Evolutionary conservation across 805 yeast genomes (phyloP).

Genomic region (Starmera dryadoides): DNA sequence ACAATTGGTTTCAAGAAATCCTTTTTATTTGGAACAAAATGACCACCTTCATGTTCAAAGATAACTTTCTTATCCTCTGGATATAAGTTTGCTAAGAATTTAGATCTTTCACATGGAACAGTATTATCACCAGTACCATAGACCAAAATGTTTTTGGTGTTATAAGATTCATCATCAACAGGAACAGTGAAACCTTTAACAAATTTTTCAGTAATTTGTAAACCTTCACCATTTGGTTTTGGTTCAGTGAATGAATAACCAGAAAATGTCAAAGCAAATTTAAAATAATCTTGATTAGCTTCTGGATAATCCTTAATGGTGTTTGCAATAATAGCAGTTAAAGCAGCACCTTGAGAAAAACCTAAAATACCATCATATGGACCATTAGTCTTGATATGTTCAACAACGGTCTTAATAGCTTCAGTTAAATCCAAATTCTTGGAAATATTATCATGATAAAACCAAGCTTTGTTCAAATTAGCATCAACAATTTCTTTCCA

Average conservation of each 20-base stretch:
- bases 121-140: slow-evolving; percentile 85
- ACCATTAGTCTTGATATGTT: slow-evolving; percentile 53
- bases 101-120: slow-evolving; percentile 66
- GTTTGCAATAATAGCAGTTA: slow-evolving; percentile 64
- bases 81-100: slow-evolving; percentile 49
- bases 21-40: slow-evolving; percentile 88
- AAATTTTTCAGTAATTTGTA: slow-evolving; percentile 30
- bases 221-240: slow-evolving; percentile 20
- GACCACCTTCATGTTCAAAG: slow-evolving; percentile 92
- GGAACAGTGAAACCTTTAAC: slow-evolving; percentile 23
- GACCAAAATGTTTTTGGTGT: slow-evolving; percentile 57
- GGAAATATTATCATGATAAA: slow-evolving; percentile 45
- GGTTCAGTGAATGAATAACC: slow-evolving; percentile 50
- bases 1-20: slow-evolving; percentile 37
- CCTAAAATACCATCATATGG: slow-evolving; percentile 90
- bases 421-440: slow-evolving; percentile 43
- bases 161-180: slow-evolving; percentile 18
- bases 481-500: slow-evolving; percentile 40
- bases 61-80: slow-evolving; percentile 37
- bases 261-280: slow-evolving; percentile 71
- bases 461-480: slow-evolving; percentile 63
- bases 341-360: slow-evolving; percentile 92
- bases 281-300: slow-evolving; percentile 32
- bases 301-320: slow-evolving; percentile 39
- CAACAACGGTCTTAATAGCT: slow-evolving; percentile 39